Base-by-base conservation (phyloP, 306 rosid species). In the Vachellia pachyceras region DNA sequence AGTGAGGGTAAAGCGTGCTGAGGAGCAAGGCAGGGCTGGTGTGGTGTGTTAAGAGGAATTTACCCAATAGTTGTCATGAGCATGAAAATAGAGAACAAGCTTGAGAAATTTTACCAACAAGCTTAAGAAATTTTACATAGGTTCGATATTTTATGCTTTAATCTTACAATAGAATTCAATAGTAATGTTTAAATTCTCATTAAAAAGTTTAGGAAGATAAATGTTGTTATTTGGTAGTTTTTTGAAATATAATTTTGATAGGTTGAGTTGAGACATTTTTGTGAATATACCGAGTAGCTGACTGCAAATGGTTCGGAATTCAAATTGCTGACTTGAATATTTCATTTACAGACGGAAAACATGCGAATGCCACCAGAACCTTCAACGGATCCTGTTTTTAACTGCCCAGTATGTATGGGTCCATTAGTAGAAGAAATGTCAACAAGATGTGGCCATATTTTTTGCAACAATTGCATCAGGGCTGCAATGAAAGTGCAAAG, bases 381-480 rank as follows among this genome's bases (percentile, higher is more conserved):
- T 45, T 58, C 40, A 44, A 46, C 23, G 58, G 20, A 45, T 14
- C 75, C 75, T 70, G 75, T 25, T 57, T 70, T 70, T 25, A 44
- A 70, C 40, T 70, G 75, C 49, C 75, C 75, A 70, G 45, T 70
- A 45, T 70, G 75, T 45, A 70, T 70, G 75, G 57, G 75, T 0
- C 40, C 57, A 22, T 6, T 70, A 25, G 75, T 23, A 44, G 75
- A 70, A 45, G 75, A 70, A 70, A 45, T 14, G 75, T 70, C 75
- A 70, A 70, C 75, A 22, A 70, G 40, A 8, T 70, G 75, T 23
- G 75, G 75, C 45, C 75, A 70, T 45, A 70, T 70, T 6, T 70
- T 70, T 70, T 70, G 75, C 58, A 70, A 70, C 40, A 70, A 45
- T 45, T 70, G 75, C 75, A 70, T 70, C 7, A 70, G 35, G 57